Percentiles rank a stretch among this genome's conserved stretches.
Evolutionary conservation across 352 stramenopile species (phyloP).

Genomic region (Globisporangium viniferum): DNA sequence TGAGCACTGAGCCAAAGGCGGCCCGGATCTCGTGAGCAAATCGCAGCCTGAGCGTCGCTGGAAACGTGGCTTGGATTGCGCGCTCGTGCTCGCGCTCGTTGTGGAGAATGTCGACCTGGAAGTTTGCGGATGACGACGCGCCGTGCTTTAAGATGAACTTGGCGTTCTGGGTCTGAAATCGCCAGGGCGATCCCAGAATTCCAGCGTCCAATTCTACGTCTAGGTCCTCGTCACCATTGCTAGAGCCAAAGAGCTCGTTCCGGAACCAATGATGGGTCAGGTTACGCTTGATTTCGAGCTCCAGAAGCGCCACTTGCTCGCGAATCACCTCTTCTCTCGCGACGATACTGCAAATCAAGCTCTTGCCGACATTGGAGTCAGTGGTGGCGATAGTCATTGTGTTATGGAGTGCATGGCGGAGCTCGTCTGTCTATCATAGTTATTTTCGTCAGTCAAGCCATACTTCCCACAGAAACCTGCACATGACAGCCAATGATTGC

Average conservation of each 20-base stretch:
- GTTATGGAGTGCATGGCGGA: conserved; percentile 1
- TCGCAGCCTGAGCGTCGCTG: not conserved
- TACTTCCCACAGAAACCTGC: not conserved
- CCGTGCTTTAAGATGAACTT: conserved; percentile 3
- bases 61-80: conserved; percentile 5
- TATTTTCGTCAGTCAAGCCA: not conserved
- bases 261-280: not conserved
- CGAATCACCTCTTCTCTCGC: not conserved
- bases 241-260: conserved; percentile 4
- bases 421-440: conserved; percentile 2
- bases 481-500: not conserved
- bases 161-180: conserved; percentile 2
- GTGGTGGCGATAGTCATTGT: not conserved
- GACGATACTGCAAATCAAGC: not conserved
- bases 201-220: not conserved
- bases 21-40: conserved; percentile 3
- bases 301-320: not conserved
- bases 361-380: not conserved
- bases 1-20: not conserved
- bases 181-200: not conserved
- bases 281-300: not conserved
- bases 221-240: not conserved
- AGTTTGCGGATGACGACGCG: not conserved
- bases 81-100: conserved; percentile 6
- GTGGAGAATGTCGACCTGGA: conserved; percentile 6